These are phyloP conservation scores for Pythium volutum DNA, from an alignment of 352 stramenopile species.

Conservation along the genomic window DNA sequence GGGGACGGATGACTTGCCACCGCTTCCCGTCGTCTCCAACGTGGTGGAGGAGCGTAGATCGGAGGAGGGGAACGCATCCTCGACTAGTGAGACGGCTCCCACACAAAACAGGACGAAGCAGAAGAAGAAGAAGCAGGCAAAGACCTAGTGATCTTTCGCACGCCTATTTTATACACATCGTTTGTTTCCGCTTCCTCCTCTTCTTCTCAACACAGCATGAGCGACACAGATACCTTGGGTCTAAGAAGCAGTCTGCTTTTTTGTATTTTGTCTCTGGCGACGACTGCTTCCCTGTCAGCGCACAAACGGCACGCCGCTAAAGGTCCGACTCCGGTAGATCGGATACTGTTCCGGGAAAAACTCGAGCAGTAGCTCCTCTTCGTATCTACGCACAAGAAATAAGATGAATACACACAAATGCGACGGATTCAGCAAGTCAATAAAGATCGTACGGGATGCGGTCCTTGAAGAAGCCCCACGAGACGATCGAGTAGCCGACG, in stretches of 20 bases:
- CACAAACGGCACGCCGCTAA: constrained; percentile 93
- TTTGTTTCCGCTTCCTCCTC: too few species aligned
- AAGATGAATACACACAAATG: background rate
- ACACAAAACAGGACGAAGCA: constrained; percentile 43
- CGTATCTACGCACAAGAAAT: constrained; percentile 52
- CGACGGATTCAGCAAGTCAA: background rate
- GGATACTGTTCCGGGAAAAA: constrained; percentile 94
- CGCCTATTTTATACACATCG: background rate
- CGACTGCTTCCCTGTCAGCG: too few species aligned
- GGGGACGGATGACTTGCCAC: constrained; percentile 35
- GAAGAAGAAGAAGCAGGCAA: constrained; percentile 39
- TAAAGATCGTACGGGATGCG: constrained; percentile 84
- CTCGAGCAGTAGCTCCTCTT: constrained; percentile 88
- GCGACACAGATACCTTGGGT: too few species aligned
- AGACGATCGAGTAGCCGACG: constrained; percentile 83
- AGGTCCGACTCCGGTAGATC: constrained; percentile 82
- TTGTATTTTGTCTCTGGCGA: too few species aligned
- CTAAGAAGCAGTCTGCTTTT: too few species aligned
- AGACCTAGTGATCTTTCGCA: background rate
- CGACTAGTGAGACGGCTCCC: constrained; percentile 1
- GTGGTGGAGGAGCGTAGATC: background rate
- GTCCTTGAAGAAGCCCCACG: constrained; percentile 94
- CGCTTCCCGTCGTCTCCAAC: constrained; percentile 12
- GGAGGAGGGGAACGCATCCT: background rate
- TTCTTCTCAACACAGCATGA: too few species aligned